A percentile compares a stretch with the other conserved stretches of the same genome.
Conservation (phyloP, 2,329 filamentous ascomycete species). For the Cercospora berteroae region DNA sequence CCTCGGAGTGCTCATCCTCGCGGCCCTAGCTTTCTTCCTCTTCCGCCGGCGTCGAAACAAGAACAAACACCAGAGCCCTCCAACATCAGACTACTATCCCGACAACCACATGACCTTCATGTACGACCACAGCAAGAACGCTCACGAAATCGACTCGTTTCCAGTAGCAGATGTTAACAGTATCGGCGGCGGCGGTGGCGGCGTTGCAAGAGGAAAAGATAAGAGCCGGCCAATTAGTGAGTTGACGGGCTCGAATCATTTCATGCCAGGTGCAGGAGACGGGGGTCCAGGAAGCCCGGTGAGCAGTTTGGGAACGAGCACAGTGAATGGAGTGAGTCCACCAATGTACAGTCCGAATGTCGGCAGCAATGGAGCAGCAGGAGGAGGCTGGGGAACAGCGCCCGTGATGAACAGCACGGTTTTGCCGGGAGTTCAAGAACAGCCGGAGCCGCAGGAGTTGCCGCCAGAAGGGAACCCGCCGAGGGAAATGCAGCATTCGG, state of each 20-base stretch:
- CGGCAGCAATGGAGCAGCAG: neutral
- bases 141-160: constrained; percentile 16
- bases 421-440: constrained; percentile 4
- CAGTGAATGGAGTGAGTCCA: neutral
- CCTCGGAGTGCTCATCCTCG: constrained; percentile 5
- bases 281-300: neutral
- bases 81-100: constrained; percentile 11
- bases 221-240: constrained; percentile 16
- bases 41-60: constrained; percentile 10
- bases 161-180: constrained; percentile 10
- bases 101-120: constrained; percentile 15
- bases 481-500: neutral
- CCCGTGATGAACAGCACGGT: neutral
- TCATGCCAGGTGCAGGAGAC: neutral
- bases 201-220: neutral
- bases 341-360: constrained; percentile 4
- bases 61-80: constrained; percentile 5
- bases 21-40: constrained; percentile 5
- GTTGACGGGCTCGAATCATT: constrained; percentile 14
- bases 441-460: constrained; percentile 15
- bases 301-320: constrained; percentile 10
- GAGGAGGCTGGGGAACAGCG: neutral
- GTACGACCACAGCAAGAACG: constrained; percentile 17
- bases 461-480: constrained; percentile 15
- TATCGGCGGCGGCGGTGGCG: neutral